phyloP scores from a whole-genome alignment of 345 rosid species.

The Populus pruinosa region DNA sequence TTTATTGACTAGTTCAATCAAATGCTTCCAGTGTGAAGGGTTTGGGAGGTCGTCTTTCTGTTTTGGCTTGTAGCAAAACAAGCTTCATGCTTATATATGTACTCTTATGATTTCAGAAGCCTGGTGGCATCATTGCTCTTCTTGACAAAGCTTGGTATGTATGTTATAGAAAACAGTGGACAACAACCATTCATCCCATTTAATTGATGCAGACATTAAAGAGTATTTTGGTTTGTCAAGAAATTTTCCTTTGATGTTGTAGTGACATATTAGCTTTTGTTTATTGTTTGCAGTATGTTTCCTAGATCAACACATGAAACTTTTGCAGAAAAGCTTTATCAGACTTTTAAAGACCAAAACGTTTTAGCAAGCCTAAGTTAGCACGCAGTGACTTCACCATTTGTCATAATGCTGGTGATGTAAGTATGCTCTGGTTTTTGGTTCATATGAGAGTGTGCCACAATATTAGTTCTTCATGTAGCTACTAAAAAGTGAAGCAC shows the following conservation, averaged over 20 bases:
- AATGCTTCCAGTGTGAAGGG: not conserved
- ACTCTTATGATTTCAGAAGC: constrained; percentile 64
- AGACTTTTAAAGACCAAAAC: constrained; percentile 91
- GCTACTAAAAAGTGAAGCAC: not conserved
- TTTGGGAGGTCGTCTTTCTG: not conserved
- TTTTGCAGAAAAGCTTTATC: constrained; percentile 93
- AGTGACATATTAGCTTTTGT: constrained; percentile 11
- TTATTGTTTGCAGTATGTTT: constrained; percentile 71
- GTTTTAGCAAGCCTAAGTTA: constrained; percentile 92
- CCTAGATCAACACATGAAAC: constrained; percentile 99
- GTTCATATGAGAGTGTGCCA: not conserved
- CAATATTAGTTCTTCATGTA: not conserved
- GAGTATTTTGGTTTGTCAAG: not conserved
- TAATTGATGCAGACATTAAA: not conserved
- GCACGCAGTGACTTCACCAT: constrained; percentile 95
- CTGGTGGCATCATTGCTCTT: constrained; percentile 98
- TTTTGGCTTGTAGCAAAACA: not conserved
- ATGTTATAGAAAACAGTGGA: not conserved
- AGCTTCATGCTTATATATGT: not conserved
- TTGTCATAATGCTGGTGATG: constrained; percentile 98
- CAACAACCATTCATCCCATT: constrained; percentile 4
- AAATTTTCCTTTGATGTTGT: constrained; percentile 3
- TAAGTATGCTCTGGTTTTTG: constrained; percentile 32
- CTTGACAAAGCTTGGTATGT: constrained; percentile 99
- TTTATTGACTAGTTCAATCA: not conserved